phyloP scores from a whole-genome alignment of 495 filamentous ascomycete genomes.

The Penicillium lagena region DNA sequence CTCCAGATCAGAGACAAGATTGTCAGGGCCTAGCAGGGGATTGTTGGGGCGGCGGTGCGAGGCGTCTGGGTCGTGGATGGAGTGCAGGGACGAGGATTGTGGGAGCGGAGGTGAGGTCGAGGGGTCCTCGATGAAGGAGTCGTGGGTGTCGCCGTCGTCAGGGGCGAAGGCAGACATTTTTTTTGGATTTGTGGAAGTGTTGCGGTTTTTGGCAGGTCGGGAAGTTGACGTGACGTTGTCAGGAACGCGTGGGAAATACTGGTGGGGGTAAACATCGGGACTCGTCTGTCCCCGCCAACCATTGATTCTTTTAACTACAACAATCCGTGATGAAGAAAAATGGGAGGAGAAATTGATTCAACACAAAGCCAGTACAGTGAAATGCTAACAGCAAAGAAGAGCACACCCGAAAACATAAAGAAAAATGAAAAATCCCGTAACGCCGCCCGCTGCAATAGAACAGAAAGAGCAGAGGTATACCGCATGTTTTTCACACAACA shows the following conservation, averaged over 20 bases:
- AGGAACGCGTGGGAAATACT: no score
- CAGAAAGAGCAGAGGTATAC: slow-evolving; percentile 11
- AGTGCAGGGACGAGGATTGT: slow-evolving; percentile 7
- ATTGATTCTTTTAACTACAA: no score
- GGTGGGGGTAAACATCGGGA: no score
- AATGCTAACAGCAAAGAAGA: no score
- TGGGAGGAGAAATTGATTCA: no score
- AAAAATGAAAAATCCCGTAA: slow-evolving; percentile 9
- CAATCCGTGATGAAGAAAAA: no score
- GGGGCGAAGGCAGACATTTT: slow-evolving; percentile 19
- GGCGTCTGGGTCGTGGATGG: slow-evolving; percentile 11
- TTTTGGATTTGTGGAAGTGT: no score
- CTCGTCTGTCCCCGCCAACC: no score
- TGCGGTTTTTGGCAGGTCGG: no score
- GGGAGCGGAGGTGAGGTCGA: slow-evolving; percentile 16
- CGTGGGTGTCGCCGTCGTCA: slow-evolving; percentile 12
- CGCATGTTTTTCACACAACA: slow-evolving; percentile 7
- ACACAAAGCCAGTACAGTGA: no score
- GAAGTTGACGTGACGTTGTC: no score
- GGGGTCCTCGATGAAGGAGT: slow-evolving; percentile 17
- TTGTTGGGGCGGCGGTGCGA: slow-evolving; percentile 20
- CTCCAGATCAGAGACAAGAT: slow-evolving; percentile 62
- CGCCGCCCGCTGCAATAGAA: slow-evolving; percentile 22
- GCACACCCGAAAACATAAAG: neutral
- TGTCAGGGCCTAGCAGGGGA: slow-evolving; percentile 33